Evolutionary conservation across 139 green algal species (phyloP).

Genomic region (Ettlia oleoabundans): DNA sequence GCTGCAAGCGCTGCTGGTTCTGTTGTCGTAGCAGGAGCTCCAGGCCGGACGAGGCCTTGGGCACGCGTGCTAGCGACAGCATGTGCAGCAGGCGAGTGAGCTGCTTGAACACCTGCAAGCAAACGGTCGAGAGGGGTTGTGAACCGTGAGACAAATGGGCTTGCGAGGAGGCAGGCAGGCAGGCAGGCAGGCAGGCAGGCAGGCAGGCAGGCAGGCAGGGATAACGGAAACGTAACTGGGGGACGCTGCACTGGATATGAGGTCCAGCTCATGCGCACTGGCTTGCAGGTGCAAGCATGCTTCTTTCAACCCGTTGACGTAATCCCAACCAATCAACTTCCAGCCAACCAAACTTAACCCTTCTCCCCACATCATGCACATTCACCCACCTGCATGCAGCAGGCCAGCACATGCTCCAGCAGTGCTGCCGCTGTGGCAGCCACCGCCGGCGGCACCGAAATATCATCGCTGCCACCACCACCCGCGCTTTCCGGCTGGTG

Average conservation of each 20-base stretch:
- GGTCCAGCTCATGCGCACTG: no score
- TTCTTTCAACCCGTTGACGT: no score
- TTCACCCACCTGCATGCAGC: conserved; percentile 48
- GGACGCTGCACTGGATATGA: no score
- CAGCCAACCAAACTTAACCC: background rate
- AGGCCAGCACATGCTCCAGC: conserved; percentile 50
- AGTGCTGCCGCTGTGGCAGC: conserved; percentile 33
- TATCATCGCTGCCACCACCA: background rate
- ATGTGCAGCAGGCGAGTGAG: conserved; percentile 36
- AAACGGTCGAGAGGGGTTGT: no score
- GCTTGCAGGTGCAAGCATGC: no score
- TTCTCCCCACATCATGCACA: background rate
- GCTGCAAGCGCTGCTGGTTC: background rate
- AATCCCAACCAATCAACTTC: background rate
- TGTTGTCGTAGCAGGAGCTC: conserved; percentile 50
- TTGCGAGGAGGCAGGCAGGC: no score
- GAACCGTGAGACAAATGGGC: no score
- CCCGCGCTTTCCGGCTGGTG: background rate
- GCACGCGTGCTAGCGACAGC: conserved; percentile 31
- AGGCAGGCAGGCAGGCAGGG: no score
- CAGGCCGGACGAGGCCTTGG: conserved; percentile 51
- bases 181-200: no score
- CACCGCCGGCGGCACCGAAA: conserved; percentile 19
- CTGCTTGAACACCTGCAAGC: conserved; percentile 11
- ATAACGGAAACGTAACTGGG: no score